A percentile compares a stretch with the other conserved stretches of the same genome.
phyloP scores from a whole-genome alignment of 2,329 filamentous ascomycete species.

The Ceratocystis variospora region DNA sequence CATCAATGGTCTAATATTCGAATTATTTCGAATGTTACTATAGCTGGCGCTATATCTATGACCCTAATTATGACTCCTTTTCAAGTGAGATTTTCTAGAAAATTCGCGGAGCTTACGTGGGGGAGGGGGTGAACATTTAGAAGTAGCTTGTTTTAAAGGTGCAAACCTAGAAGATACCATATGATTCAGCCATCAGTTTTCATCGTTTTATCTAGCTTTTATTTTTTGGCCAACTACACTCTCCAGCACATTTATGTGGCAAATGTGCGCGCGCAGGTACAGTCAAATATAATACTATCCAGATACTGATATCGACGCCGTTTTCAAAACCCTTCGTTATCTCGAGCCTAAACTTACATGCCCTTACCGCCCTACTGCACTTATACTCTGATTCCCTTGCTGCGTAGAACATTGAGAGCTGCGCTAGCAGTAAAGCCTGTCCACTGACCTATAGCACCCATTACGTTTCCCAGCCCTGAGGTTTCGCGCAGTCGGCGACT shows the following conservation, averaged over 20 bases:
- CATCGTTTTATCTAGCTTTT: neutral
- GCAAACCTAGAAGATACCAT: neutral
- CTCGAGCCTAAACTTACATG: too few species aligned
- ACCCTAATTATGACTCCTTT: neutral
- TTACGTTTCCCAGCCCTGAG: conserved; percentile 44
- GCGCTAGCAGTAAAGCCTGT: conserved; percentile 67
- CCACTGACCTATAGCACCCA: conserved; percentile 59
- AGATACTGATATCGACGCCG: too few species aligned
- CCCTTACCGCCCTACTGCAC: neutral
- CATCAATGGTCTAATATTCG: conserved; percentile 9
- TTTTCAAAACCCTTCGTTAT: too few species aligned
- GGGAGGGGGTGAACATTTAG: neutral
- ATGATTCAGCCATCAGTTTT: neutral
- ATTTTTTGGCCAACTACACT: neutral
- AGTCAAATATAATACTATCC: too few species aligned
- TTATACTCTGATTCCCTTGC: conserved; percentile 71
- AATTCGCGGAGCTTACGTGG: neutral
- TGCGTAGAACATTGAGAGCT: conserved; percentile 68
- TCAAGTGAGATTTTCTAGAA: neutral
- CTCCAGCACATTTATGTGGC: too few species aligned
- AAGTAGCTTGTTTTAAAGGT: neutral
- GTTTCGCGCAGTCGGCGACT: conserved; percentile 60
- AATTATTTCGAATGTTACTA: neutral
- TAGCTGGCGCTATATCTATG: too few species aligned
- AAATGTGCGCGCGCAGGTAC: too few species aligned